Base-by-base conservation (phyloP, 805 yeast species). In the Wickerhamomyces alni region DNA sequence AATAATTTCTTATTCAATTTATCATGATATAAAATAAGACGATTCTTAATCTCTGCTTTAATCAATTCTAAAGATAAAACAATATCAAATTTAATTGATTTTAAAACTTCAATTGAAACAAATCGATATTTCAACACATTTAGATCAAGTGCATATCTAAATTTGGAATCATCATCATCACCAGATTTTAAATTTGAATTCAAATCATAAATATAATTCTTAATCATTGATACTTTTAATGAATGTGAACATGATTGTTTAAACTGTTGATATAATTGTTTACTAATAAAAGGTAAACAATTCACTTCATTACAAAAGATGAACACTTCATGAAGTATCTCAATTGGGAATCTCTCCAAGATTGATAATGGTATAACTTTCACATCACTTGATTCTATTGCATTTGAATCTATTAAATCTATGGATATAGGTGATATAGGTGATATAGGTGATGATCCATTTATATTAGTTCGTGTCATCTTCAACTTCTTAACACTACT, bases 261-360 rank as follows among this genome's bases (percentile, higher is more conserved):
- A 12, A 57, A 51, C 13, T 45, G 47, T 8, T 19, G 22, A 30
- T 59, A 44, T 10, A 73, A 43, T 15, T 39, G 36, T 33, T 49
- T 58, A 41, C 63, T 65, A 1, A 61, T 54, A 12, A 66, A 51
- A 0, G 72, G 66, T 5, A 74, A 56, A 4, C 41, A 28, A 9
- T 63, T 53, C n/a, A 65, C 52, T 2, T 67, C 68, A 3, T n/a
- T 9, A 18, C 71, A 54, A n/a, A 46, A 44, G 3, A 64, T 48
- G 47, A 70, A 67, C 9, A 75, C 63, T 30, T 50, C 51, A 19
- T 56, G 62, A 2, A 73, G 42, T 2, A 75, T 39, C 40, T 74
- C 78, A 3, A 52, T 38, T 2, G 80, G 80, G 11, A 75, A 52
- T 12, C 53, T 49, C 29, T 61, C 62, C 10, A 70, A 17, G 5